These are phyloP conservation scores for Marchantia paleacea DNA, from an alignment of 225 moss, liverwort and hornwort genomes.

Conservation along the genomic window DNA sequence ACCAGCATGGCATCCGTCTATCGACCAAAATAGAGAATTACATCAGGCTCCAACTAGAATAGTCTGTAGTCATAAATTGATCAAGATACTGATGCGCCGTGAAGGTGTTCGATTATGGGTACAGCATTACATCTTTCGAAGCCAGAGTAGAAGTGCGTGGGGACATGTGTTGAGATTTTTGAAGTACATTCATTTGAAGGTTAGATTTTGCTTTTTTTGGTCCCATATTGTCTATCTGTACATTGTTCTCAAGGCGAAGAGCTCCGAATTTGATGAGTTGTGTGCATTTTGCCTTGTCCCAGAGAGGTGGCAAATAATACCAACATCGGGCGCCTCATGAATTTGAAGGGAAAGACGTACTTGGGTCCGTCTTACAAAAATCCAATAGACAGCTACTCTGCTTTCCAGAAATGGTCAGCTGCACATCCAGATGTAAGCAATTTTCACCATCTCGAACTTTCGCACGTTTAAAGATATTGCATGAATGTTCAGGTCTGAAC, in stretches of 20 bases:
- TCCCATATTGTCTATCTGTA: neutral
- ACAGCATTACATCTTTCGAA: neutral
- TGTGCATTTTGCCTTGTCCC: neutral
- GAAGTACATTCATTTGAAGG: neutral
- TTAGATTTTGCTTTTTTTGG: neutral
- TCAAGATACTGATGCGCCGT: too few species aligned
- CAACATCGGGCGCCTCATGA: slow-evolving; percentile 67
- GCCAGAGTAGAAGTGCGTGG: neutral
- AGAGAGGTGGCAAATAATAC: slow-evolving; percentile 58
- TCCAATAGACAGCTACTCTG: slow-evolving; percentile 65
- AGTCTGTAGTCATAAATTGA: too few species aligned
- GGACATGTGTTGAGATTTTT: neutral
- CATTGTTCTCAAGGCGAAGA: neutral
- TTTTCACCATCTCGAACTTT: neutral
- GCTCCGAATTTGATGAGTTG: neutral
- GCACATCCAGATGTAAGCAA: slow-evolving; percentile 63
- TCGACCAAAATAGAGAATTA: neutral
- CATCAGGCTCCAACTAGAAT: neutral
- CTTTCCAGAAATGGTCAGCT: slow-evolving; percentile 69
- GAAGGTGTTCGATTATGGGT: too few species aligned
- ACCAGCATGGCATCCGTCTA: neutral
- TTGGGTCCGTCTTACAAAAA: slow-evolving; percentile 58
- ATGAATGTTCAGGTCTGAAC: too few species aligned
- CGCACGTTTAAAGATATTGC: too few species aligned
- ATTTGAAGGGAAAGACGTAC: slow-evolving; percentile 44